These are phyloP conservation scores for Coemansia sp. DNA, from an alignment of 192 early-diverging fungal genomes.

Conservation along the genomic window DNA sequence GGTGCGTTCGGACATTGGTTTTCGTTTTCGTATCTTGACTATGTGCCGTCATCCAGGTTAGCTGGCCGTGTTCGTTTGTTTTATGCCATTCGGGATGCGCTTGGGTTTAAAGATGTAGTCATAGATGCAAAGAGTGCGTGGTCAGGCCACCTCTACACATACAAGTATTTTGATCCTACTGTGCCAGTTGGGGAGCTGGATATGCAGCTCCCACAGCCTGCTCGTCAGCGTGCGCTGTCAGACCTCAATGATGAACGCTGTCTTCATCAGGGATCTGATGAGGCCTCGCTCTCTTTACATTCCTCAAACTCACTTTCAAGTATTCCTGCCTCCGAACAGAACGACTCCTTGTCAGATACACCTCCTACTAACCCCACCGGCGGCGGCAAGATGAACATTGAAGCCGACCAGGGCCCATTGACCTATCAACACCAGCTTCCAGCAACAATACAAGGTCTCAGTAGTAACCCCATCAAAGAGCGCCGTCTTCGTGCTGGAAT, in stretches of 20 bases:
- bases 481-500: conserved; percentile 56
- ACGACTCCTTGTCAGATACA: not conserved
- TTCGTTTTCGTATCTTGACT: conserved; percentile 84
- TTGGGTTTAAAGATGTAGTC: conserved; percentile 82
- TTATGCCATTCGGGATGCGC: conserved; percentile 77
- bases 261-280: not conserved
- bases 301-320: conserved; percentile 20
- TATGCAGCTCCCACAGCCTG: conserved; percentile 57
- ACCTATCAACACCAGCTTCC: not conserved
- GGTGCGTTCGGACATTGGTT: conserved; percentile 79
- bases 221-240: conserved; percentile 16
- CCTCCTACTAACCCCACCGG: not conserved
- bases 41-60: conserved; percentile 64
- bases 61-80: conserved; percentile 74
- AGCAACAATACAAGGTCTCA: not conserved
- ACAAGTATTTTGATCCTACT: conserved; percentile 74
- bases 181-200: conserved; percentile 61
- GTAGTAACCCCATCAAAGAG: conserved; percentile 43
- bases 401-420: not conserved
- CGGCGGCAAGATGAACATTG: not conserved
- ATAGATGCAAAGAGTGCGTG: conserved; percentile 78
- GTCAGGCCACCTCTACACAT: conserved; percentile 75
- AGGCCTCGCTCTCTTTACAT: conserved; percentile 18
- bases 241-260: conserved; percentile 45
- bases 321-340: conserved; percentile 5